Base-by-base conservation (phyloP, 2,329 filamentous ascomycete species). In the Claviceps sp. region DNA sequence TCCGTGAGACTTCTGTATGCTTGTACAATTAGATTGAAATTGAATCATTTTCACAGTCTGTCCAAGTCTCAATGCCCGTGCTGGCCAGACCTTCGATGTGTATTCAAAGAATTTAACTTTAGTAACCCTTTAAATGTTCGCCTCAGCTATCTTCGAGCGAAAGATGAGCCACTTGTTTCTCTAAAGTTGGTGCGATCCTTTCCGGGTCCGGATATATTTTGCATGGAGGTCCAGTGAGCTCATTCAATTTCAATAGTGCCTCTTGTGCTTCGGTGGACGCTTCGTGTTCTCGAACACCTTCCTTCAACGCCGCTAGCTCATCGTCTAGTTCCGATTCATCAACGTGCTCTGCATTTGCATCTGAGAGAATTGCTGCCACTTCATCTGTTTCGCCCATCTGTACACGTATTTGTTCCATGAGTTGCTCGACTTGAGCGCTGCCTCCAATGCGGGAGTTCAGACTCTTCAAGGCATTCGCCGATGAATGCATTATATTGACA, bases 281-380 rank as follows among this genome's bases (percentile, higher is more conserved):
- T 72, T 51, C 74, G 62, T 78, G 76, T 61, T 72, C 71, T 57
- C 62, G 68, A 59, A 81, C 77, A 57, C 80, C 74, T 38, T 64
- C 71, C 68, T 90, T 82, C 70, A 98, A 71, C 3, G 76, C 82
- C 58, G 86, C 85, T 47, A 97, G 75, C 70, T 96, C 91, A 55
- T 91, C 86, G 59, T 96, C 89, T 52, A 97, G 80, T 65, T 94
- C 90, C 19, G 63, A 76, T 62, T 95, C 90, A 64, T 95, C 88
- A 37, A 95, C 73, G 1, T 65, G 66, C 42, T 60, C 63, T 14
- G 69, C 71, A 13, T 70, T 74, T 5, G 63, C 59, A 58, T 93
- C 88, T 50, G 82, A 81, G 56, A 97, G 77, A 42, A 91, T 83
- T 52, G 77, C 80, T 30, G 82, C 81, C 22, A 97, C 79, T 69